phyloP scores from a whole-genome alignment of 2,329 filamentous ascomycete species.

The Aureobasidium sp. region DNA sequence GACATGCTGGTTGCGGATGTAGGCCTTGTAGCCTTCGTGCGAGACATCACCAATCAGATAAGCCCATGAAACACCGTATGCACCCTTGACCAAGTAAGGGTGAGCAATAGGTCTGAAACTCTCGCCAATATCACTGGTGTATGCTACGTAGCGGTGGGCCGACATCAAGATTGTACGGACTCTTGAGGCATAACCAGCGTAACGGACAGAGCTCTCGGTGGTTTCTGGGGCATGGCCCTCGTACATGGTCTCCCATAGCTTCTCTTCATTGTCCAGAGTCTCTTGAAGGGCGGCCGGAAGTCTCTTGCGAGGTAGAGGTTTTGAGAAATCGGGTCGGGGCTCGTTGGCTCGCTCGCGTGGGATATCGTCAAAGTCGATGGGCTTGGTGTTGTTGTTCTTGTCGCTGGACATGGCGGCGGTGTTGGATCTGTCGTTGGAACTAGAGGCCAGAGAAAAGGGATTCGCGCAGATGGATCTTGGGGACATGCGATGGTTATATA shows the following conservation, averaged over 20 bases:
- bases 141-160: conserved; percentile 92
- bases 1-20: conserved; percentile 73
- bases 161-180: conserved; percentile 62
- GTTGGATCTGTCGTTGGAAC: neutral
- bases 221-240: conserved; percentile 71
- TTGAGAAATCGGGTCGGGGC: conserved; percentile 41
- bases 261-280: conserved; percentile 57
- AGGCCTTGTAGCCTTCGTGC: conserved; percentile 93
- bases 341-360: conserved; percentile 35
- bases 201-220: conserved; percentile 78
- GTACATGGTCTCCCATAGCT: conserved; percentile 69
- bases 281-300: conserved; percentile 51
- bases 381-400: conserved; percentile 17
- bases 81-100: conserved; percentile 69
- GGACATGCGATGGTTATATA: neutral
- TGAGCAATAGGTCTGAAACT: conserved; percentile 91
- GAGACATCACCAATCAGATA: conserved; percentile 87
- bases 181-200: conserved; percentile 84
- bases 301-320: conserved; percentile 43
- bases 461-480: conserved; percentile 13
- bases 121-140: conserved; percentile 91
- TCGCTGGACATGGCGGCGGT: conserved; percentile 6
- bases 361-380: conserved; percentile 28
- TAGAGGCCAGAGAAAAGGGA: neutral
- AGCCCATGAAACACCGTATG: conserved; percentile 87